A percentile compares a stretch with the other conserved stretches of the same genome.
Evolutionary conservation across 164 flowering plant genomes (phyloP).

Genomic region (Stephania cephalantha): DNA sequence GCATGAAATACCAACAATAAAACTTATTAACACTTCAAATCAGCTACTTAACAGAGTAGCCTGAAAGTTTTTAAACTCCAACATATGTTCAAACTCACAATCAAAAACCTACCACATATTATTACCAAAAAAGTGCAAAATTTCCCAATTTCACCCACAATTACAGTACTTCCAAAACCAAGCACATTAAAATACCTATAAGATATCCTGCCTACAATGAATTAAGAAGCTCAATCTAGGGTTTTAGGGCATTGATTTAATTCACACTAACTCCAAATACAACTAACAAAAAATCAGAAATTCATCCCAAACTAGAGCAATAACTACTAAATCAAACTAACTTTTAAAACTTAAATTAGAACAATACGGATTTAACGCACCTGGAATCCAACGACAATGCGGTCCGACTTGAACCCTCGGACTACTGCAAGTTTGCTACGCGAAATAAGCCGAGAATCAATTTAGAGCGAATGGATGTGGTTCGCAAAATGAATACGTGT

Average conservation of each 20-base stretch:
- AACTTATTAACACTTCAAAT: no score
- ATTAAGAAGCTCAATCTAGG: not conserved
- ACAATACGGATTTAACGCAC: not conserved
- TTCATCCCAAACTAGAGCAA: not conserved
- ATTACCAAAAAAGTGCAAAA: not conserved
- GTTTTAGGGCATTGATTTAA: not conserved
- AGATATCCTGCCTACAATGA: not conserved
- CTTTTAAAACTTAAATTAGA: not conserved
- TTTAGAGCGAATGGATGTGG: constrained; percentile 20
- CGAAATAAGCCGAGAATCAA: not conserved
- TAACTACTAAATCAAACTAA: not conserved
- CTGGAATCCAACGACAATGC: not conserved
- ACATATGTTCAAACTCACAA: not conserved
- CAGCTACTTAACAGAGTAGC: no score
- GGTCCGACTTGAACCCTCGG: not conserved
- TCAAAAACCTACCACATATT: not conserved
- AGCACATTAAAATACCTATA: not conserved
- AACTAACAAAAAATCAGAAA: not conserved
- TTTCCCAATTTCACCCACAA: not conserved
- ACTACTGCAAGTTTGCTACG: not conserved
- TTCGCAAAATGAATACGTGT: constrained; percentile 10
- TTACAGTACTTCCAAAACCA: not conserved
- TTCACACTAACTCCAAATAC: not conserved
- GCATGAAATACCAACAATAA: no score
- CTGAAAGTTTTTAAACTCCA: no score